Base-by-base conservation (phyloP, 106 monocot species). In the Agapanthus africanus region DNA sequence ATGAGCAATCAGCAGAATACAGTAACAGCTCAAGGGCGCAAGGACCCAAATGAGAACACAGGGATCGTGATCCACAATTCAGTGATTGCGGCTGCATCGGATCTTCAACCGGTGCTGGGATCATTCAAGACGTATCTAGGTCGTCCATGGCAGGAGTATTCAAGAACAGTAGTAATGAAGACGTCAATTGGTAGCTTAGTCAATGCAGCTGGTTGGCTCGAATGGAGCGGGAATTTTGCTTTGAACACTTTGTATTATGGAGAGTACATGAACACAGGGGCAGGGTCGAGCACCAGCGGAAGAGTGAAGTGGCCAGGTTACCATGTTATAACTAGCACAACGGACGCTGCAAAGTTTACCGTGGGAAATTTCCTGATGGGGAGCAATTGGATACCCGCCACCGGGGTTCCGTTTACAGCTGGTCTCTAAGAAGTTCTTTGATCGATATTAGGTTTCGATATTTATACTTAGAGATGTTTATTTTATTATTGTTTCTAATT, bases 1-100 rank as follows among this genome's bases (percentile, higher is more conserved):
- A 62, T 91, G 75, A 19, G 0, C 0, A 77, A 81, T 38, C 91
- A 91, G 67, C 76, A 57, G 21, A 91, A 91, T 79, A 77, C 81
- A 11, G 70, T 91, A 54, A 91, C 91, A 0, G 91, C 91, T 7
- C 91, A 91, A 47, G 87, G 84, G 30, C 80, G 87, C 36, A 84
- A 70, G 5, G 91, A 91, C 63, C 91, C 87, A 6, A 87, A 87
- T 68, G 87, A 91, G 77, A 91, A 91, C 77, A 87, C 91, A 1
- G 85, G 91, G n/a, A 91, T 73, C 2, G 71, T 84, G 6, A 82
- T 91, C 40, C 87, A 82, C 38, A 57, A 63, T 40, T 81, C 84
- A 62, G 71, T 13, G 11, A 40, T 91, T 19, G 31, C 66, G 11
- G 74, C 81, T 3, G 63, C 84, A 0, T 18, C 79, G 0, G 87